phyloP scores from a whole-genome alignment of 1,284 basidiomycete genomes.

The Pyrrhoderma noxium region DNA sequence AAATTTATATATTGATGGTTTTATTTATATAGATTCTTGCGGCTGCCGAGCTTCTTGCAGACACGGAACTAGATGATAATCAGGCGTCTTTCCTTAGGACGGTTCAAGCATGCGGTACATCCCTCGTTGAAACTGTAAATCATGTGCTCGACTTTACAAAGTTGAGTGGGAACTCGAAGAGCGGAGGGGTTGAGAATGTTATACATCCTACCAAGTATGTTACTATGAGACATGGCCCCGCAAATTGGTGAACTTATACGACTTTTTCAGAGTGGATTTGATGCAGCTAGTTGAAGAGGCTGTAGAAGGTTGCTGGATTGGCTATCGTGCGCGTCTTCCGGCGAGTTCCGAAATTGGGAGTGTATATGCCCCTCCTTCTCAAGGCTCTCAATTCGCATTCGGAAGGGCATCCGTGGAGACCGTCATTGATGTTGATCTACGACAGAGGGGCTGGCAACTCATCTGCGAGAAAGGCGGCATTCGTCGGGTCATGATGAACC shows the following conservation, averaged over 20 bases:
- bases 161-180: constrained; percentile 80
- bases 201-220: constrained; percentile 62
- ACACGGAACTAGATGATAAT: constrained; percentile 74
- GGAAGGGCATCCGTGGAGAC: constrained; percentile 63
- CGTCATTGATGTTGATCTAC: constrained; percentile 78
- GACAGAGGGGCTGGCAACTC: constrained; percentile 77
- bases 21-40: constrained; percentile 65
- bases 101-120: constrained; percentile 81
- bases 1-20: neutral
- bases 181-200: constrained; percentile 66
- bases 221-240: neutral
- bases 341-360: constrained; percentile 81
- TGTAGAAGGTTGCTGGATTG: constrained; percentile 93
- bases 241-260: neutral
- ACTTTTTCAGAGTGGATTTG: constrained; percentile 61
- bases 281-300: constrained; percentile 92
- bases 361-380: constrained; percentile 79
- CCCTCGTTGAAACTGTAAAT: constrained; percentile 84
- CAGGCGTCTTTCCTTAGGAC: constrained; percentile 87
- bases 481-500: constrained; percentile 88
- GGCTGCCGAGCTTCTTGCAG: constrained; percentile 81
- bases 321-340: constrained; percentile 75
- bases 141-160: constrained; percentile 97
- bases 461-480: constrained; percentile 91
- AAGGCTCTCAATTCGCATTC: constrained; percentile 28